Base-by-base conservation (phyloP, 2,329 filamentous ascomycete genomes). In the Ophiostoma triangulosporum region DNA sequence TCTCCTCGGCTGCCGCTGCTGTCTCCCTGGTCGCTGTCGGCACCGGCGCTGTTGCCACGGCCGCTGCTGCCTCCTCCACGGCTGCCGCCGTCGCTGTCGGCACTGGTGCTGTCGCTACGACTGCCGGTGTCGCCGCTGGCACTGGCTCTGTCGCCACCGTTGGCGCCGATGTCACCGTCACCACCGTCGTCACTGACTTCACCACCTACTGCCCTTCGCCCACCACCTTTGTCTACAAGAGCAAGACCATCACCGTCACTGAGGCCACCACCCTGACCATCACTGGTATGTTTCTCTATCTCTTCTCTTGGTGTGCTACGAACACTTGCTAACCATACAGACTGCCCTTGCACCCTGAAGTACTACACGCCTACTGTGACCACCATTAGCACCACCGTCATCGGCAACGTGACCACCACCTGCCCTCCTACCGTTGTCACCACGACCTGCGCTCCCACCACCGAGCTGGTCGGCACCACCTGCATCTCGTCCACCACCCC, bases 121-220 rank as follows among this genome's bases (percentile, higher is more conserved):
- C 5, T 20, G 49, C 33, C 17, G n/a, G n/a, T n/a, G n/a, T n/a
- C n/a, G n/a, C n/a, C n/a, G n/a, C n/a, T n/a, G n/a, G n/a, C n/a
- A n/a, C n/a, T n/a, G n/a, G n/a, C n/a, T n/a, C n/a, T n/a, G n/a
- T n/a, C n/a, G 17, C 45, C 24, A 46, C 40, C 33, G 29, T 15
- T 20, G 49, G 22, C 33, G 45, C 17, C 26, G 50, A 3, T 24
- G 50, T 35, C 40, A 58, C 57, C 22, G 52, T 56, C 48, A 60
- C 58, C 32, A 9, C 52, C 26, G 71, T 80, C 59, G 76, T 87
- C 58, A 80, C 78, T 55, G 68, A 71, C 54, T 78, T 77, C 73
- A 81, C 76, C 70, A 88, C 84, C 64, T 86, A 75, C 78, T 88
- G 85, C 80, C 82, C 84, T n/a, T 71, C 64, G 61, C 68, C 84